phyloP scores from a whole-genome alignment of 2,329 filamentous ascomycete genomes.

The Xylariaceae sp. region DNA sequence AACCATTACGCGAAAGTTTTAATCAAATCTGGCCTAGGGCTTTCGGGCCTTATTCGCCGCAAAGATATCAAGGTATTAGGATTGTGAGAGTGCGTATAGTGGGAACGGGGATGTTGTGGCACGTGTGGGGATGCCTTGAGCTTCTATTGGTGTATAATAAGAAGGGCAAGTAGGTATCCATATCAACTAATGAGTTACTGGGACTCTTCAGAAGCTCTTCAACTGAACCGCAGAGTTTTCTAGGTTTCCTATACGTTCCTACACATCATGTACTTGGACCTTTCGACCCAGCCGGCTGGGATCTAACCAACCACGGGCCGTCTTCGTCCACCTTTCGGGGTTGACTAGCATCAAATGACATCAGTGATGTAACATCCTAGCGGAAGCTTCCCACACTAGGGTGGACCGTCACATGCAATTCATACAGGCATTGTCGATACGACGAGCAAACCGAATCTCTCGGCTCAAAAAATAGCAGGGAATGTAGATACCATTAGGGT shows the following conservation, averaged over 20 bases:
- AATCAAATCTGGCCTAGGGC: not conserved
- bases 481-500: no score
- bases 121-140: constrained; percentile 24
- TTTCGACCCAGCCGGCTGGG: not conserved
- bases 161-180: not conserved
- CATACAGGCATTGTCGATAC: constrained; percentile 1
- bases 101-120: not conserved
- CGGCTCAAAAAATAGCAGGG: constrained; percentile 5
- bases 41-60: not conserved
- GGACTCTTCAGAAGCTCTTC: constrained; percentile 12
- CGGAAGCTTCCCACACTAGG: constrained; percentile 1
- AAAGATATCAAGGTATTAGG: constrained; percentile 16
- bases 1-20: not conserved
- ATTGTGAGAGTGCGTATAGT: constrained; percentile 7
- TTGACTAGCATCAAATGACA: constrained; percentile 15
- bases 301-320: constrained; percentile 4
- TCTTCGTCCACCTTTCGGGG: not conserved
- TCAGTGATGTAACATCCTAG: constrained; percentile 11
- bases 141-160: constrained; percentile 27
- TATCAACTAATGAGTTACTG: constrained; percentile 1
- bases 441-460: constrained; percentile 1
- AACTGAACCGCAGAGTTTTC: constrained; percentile 12
- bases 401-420: constrained; percentile 14
- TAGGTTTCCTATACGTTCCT: not conserved
- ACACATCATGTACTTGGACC: not conserved